A percentile compares a stretch with the other conserved stretches of the same genome.
Conservation (phyloP, 2,329 filamentous ascomycete genomes). For the Trichothecium roseum region DNA sequence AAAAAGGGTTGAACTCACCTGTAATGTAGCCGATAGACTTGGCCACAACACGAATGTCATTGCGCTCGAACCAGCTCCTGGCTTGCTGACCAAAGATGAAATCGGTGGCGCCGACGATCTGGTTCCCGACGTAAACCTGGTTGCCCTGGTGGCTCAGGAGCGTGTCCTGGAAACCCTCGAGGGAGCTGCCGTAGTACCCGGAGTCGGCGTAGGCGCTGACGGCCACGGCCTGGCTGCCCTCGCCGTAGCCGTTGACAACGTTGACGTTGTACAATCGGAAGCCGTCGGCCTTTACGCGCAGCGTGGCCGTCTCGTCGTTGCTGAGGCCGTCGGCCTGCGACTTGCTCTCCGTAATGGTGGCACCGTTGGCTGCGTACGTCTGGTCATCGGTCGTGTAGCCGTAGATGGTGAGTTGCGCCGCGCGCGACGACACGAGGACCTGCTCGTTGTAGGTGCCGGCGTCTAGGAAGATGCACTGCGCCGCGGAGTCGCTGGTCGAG, state of each 20-base stretch:
- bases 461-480: constrained; percentile 13
- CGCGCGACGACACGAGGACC: constrained; percentile 39
- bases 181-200: constrained; percentile 34
- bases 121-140: constrained; percentile 33
- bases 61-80: constrained; percentile 31
- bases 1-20: constrained; percentile 16
- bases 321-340: constrained; percentile 33
- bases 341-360: constrained; percentile 34
- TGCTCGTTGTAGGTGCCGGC: constrained; percentile 47
- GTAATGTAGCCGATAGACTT: constrained; percentile 28
- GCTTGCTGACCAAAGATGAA: constrained; percentile 37
- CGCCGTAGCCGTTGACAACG: constrained; percentile 34
- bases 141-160: constrained; percentile 32
- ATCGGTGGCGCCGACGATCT: constrained; percentile 37
- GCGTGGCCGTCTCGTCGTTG: constrained; percentile 42
- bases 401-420: constrained; percentile 41
- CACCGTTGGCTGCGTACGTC: constrained; percentile 44
- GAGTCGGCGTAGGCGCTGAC: constrained; percentile 30
- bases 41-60: constrained; percentile 26
- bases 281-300: constrained; percentile 33
- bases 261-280: constrained; percentile 55
- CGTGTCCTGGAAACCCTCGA: constrained; percentile 40
- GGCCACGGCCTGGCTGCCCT: constrained; percentile 35
- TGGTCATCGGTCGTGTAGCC: constrained; percentile 45
- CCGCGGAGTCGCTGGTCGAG: constrained; percentile 5